Conservation (phyloP, 768 basidiomycete species). For the Phlegmacium glaucopus region DNA sequence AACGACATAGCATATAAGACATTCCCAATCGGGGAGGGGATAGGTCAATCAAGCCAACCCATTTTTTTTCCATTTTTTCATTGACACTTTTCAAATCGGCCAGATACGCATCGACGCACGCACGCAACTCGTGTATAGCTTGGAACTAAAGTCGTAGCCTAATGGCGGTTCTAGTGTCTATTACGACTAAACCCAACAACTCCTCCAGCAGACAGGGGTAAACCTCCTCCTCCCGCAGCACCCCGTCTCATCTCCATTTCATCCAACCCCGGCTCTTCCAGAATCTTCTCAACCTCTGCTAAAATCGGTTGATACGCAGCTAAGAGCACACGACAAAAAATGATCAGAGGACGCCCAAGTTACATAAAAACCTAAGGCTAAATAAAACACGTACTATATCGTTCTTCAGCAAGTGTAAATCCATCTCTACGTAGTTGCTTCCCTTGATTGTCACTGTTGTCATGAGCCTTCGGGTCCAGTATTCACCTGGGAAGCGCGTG, state of each 20-base stretch:
- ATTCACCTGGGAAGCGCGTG: slow-evolving; percentile 53
- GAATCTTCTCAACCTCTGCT: slow-evolving; percentile 77
- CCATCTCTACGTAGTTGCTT: slow-evolving; percentile 78
- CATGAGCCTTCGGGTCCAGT: slow-evolving; percentile 78
- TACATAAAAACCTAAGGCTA: no score
- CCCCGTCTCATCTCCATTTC: slow-evolving; percentile 73
- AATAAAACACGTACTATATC: slow-evolving; percentile 71
- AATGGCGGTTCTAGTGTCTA: slow-evolving; percentile 30
- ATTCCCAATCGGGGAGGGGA: no score
- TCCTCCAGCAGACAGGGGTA: slow-evolving; percentile 26
- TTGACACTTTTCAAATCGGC: no score
- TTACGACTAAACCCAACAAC: slow-evolving; percentile 51
- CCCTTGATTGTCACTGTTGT: slow-evolving; percentile 59
- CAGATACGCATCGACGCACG: no score
- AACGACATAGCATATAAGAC: no score
- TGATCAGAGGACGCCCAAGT: no score
- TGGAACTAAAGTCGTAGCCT: no score
- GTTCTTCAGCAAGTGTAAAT: slow-evolving; percentile 70
- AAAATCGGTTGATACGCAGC: slow-evolving; percentile 81
- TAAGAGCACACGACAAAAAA: no score
- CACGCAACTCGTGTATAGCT: no score
- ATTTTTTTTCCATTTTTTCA: no score
- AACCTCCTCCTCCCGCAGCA: slow-evolving; percentile 45
- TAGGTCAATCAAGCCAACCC: no score
- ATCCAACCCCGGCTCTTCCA: slow-evolving; percentile 81